Conservation (phyloP, 1,284 basidiomycete genomes). For the Pseudozyma hubeiensis region DNA sequence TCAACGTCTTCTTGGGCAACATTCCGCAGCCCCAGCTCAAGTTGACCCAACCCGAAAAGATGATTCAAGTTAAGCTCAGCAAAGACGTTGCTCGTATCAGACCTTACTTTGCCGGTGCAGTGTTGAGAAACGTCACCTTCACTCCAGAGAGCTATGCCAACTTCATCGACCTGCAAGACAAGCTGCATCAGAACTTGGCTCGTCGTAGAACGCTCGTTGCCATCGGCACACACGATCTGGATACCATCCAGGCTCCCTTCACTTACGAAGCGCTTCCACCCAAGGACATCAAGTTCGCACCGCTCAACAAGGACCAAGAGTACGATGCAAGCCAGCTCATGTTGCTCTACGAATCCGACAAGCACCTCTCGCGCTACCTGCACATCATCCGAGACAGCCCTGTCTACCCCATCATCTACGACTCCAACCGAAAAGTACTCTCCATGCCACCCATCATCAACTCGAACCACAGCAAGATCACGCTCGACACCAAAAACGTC, state of each 20-base stretch:
- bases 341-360: constrained; percentile 80
- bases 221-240: constrained; percentile 97
- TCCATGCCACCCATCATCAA: constrained; percentile 92
- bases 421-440: constrained; percentile 83
- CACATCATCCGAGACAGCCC: constrained; percentile 93
- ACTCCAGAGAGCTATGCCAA: constrained; percentile 89
- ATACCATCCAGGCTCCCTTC: constrained; percentile 87
- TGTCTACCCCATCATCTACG: constrained; percentile 98
- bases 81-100: constrained; percentile 74
- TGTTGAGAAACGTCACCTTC: constrained; percentile 89
- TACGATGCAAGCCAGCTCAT: constrained; percentile 70
- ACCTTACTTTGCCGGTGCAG: constrained; percentile 89
- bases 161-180: constrained; percentile 97
- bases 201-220: constrained; percentile 89
- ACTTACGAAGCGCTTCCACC: constrained; percentile 90
- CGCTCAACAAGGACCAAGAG: constrained; percentile 81
- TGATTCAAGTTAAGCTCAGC: constrained; percentile 54
- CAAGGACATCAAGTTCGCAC: constrained; percentile 88
- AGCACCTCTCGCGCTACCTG: constrained; percentile 88
- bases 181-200: constrained; percentile 95
- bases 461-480: constrained; percentile 85
- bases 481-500: constrained; percentile 90
- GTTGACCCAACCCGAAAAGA: constrained; percentile 48
- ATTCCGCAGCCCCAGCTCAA: constrained; percentile 73
- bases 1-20: constrained; percentile 86